Evolutionary conservation across 768 basidiomycete genomes (phyloP), one percentile per base, ranked within the genome.

Genomic region (Clitopilus hobsonii): DNA sequence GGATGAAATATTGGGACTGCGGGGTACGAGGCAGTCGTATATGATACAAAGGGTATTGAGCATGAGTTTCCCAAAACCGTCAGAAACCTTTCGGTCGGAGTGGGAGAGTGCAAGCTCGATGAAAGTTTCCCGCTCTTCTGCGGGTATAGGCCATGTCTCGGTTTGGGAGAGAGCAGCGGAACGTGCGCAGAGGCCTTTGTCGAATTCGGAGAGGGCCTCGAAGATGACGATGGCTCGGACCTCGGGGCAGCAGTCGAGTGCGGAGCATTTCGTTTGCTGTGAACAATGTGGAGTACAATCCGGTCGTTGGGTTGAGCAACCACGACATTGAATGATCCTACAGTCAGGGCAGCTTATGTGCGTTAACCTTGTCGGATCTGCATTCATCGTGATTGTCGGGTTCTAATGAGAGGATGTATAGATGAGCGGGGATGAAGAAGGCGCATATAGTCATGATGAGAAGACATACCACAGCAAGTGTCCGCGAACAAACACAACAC

Each of bases 171-270:
- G 11, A 5, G 20, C 3, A 11, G 25, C 48, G 38, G 51, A 38
- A 13, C 49, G 41, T 26, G 53, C 28, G 26, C 53, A 29, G 26
- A 52, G 36, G 25, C 28, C 32, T 27, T 50, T 49, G 28, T 61
- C 60, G 54, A 61, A 61, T 26, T 24, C 22, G 8, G 47, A 24
- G 22, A 61, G 54, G 18, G 59, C 51, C 8, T 55, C 32, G 38
- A 57, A 61, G 26, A 61, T 30, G 1, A 56, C 58, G 28, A 61
- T 52, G 13, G 60, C 58, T 16, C 60, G 55, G 1, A 55, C 56
- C 8, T 49, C 49, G 30, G 55, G 51, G 29, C 60, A 61, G 52
- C 60, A 61, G 53, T 38, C 7, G 5, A 38, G 48, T 57, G 58
- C 11, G 6, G 36, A 23, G 13, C 38, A 23, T 11, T 11, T 20